Conservation (phyloP, 495 filamentous ascomycete genomes). For the Bacidia rubella region DNA sequence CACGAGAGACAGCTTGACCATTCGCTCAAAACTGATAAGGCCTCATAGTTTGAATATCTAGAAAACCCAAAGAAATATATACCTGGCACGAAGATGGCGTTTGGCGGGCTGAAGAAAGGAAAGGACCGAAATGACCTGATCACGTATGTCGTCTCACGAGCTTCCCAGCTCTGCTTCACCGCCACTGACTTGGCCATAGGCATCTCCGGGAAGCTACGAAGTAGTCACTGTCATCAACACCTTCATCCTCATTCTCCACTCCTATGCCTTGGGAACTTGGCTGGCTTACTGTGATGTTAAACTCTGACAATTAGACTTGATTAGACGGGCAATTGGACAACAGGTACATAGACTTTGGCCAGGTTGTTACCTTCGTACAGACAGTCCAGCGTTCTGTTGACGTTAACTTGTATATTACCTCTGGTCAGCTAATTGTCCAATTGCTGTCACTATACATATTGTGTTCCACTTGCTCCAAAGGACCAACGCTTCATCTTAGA, state of each 20-base stretch:
- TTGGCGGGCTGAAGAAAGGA: slow-evolving; percentile 98
- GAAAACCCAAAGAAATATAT: slow-evolving; percentile 96
- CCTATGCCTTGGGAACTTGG: slow-evolving; percentile 1
- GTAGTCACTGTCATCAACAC: slow-evolving; percentile 10
- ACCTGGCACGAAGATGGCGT: slow-evolving; percentile 99
- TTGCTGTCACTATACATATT: too few relatives aligned
- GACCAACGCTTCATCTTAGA: too few relatives aligned
- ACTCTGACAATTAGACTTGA: background rate
- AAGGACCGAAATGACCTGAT: slow-evolving; percentile 99
- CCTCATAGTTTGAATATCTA: slow-evolving; percentile 59
- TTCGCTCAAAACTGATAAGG: background rate
- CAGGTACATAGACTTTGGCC: background rate
- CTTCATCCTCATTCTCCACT: slow-evolving; percentile 8
- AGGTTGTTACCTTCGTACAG: background rate
- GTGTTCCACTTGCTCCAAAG: too few relatives aligned
- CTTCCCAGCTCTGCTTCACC: too few relatives aligned
- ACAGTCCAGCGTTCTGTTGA: background rate
- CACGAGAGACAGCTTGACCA: background rate
- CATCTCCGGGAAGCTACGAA: slow-evolving; percentile 22
- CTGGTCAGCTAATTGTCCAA: too few relatives aligned
- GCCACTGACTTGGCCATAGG: slow-evolving; percentile 9
- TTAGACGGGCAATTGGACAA: background rate
- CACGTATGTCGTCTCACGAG: too few relatives aligned
- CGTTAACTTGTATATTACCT: too few relatives aligned
- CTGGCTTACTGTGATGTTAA: background rate